Percentiles rank a stretch among this genome's conserved stretches.
Evolutionary conservation across 106 monocot species (phyloP).

Genomic region (Xerophyta viscosa): DNA sequence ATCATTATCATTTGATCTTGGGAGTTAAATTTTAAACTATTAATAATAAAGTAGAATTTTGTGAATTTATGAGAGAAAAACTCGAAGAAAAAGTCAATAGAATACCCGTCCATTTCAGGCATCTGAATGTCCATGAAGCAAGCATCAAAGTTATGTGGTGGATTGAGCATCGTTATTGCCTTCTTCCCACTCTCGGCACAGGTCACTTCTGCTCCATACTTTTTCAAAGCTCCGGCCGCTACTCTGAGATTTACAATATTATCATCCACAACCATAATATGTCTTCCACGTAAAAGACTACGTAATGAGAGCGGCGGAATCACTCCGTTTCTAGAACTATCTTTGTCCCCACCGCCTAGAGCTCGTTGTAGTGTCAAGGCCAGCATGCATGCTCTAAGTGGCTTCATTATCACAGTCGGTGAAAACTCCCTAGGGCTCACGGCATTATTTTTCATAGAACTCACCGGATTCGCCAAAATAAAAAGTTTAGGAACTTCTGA

Average conservation of each 20-base stretch:
- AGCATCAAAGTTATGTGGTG: slow-evolving; percentile 71
- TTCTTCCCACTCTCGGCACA: slow-evolving; percentile 70
- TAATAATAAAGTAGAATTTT: too few relatives aligned
- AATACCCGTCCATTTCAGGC: slow-evolving; percentile 83
- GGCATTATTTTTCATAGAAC: slow-evolving; percentile 30
- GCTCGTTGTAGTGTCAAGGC: slow-evolving; percentile 52
- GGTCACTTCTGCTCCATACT: slow-evolving; percentile 74
- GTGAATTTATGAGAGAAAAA: too few relatives aligned
- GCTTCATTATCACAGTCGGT: slow-evolving; percentile 70
- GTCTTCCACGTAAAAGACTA: slow-evolving; percentile 50
- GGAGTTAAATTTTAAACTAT: too few relatives aligned
- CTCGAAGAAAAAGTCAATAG: too few relatives aligned
- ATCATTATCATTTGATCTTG: too few relatives aligned
- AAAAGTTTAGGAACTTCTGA: slow-evolving; percentile 60
- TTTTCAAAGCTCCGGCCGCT: slow-evolving; percentile 81
- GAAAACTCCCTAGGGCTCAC: slow-evolving; percentile 18
- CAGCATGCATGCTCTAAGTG: slow-evolving; percentile 80
- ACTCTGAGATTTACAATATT: slow-evolving; percentile 79
- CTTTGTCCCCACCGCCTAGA: slow-evolving; percentile 51
- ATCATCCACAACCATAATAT: slow-evolving; percentile 74
- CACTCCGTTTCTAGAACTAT: slow-evolving; percentile 32
- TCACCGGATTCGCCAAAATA: slow-evolving; percentile 61
- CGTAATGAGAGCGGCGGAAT: slow-evolving; percentile 37
- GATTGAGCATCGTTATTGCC: slow-evolving; percentile 58
- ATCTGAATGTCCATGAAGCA: slow-evolving; percentile 95